These are phyloP conservation scores for Gossypium schwendimanii DNA, from an alignment of 441 rosid genomes.

Conservation along the genomic window DNA sequence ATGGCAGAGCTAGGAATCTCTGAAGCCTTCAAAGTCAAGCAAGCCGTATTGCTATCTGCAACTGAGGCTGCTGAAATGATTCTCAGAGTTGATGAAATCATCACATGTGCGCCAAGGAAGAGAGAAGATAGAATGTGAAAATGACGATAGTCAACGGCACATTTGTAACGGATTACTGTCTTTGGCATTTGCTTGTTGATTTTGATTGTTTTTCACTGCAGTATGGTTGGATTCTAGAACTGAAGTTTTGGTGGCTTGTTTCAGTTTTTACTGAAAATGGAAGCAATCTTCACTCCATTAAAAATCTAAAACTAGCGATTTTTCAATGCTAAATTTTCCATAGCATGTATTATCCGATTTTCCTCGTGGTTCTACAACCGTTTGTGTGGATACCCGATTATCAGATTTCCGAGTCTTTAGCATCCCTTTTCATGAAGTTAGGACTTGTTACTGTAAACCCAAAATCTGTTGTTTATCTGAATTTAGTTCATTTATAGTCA, in stretches of 20 bases:
- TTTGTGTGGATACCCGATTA: not conserved
- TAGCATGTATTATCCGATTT: not conserved
- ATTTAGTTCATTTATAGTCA: not conserved
- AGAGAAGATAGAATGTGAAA: conserved; percentile 92
- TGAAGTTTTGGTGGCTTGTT: conserved; percentile 10
- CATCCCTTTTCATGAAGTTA: not conserved
- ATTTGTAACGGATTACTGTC: not conserved
- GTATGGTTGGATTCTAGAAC: not conserved
- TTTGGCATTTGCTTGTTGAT: conserved; percentile 5
- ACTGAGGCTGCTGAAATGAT: conserved; percentile 99
- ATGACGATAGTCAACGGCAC: not conserved
- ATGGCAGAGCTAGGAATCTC: conserved; percentile 78
- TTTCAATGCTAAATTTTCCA: not conserved
- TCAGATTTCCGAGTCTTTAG: not conserved
- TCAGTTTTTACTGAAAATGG: conserved; percentile 2
- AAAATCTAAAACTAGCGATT: not conserved
- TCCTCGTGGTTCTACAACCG: not conserved
- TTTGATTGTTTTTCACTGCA: not conserved
- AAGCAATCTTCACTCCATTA: not conserved
- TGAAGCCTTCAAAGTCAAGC: conserved; percentile 93
- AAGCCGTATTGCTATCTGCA: conserved; percentile 82
- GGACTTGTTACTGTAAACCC: not conserved
- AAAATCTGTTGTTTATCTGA: not conserved
- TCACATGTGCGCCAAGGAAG: conserved; percentile 84
- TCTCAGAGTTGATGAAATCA: conserved; percentile 87